phyloP scores from a whole-genome alignment of 2,329 filamentous ascomycete species.

The Xylariaceae sp. region DNA sequence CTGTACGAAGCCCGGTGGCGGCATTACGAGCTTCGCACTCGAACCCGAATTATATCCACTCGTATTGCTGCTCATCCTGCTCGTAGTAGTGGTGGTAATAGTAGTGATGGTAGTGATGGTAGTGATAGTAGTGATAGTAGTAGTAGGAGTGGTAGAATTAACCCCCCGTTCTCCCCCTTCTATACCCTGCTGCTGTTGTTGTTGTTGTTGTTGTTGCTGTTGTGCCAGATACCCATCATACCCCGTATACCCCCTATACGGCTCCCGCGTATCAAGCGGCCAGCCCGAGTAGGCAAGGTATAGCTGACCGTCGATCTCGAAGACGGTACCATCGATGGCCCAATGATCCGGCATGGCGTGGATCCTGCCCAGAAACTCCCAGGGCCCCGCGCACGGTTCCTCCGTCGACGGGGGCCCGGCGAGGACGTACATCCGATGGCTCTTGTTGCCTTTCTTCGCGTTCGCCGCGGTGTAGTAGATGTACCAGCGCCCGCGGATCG shows the following conservation, averaged over 20 bases:
- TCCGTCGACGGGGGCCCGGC: constrained; percentile 26
- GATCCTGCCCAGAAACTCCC: constrained; percentile 31
- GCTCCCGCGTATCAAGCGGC: constrained; percentile 23
- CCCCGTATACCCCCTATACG: neutral
- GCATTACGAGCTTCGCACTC: too few species aligned
- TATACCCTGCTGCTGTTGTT: too few species aligned
- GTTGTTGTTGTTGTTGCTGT: neutral
- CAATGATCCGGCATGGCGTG: constrained; percentile 28
- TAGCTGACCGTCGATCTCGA: constrained; percentile 25
- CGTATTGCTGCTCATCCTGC: too few species aligned
- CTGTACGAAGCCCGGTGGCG: constrained; percentile 25
- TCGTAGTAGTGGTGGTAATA: too few species aligned
- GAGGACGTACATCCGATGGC: constrained; percentile 32
- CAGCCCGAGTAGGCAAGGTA: constrained; percentile 33
- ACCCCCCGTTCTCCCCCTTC: too few species aligned
- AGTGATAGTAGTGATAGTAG: too few species aligned
- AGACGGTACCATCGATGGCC: constrained; percentile 33
- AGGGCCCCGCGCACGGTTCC: constrained; percentile 27
- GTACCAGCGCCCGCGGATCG: constrained; percentile 30
- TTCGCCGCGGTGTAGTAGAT: constrained; percentile 32
- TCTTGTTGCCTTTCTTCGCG: constrained; percentile 27
- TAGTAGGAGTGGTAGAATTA: too few species aligned
- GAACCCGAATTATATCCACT: too few species aligned
- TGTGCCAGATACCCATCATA: neutral
- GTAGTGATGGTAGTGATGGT: too few species aligned